phyloP scores from a whole-genome alignment of 108 stramenopile species.

The Craspedostauros australis region DNA sequence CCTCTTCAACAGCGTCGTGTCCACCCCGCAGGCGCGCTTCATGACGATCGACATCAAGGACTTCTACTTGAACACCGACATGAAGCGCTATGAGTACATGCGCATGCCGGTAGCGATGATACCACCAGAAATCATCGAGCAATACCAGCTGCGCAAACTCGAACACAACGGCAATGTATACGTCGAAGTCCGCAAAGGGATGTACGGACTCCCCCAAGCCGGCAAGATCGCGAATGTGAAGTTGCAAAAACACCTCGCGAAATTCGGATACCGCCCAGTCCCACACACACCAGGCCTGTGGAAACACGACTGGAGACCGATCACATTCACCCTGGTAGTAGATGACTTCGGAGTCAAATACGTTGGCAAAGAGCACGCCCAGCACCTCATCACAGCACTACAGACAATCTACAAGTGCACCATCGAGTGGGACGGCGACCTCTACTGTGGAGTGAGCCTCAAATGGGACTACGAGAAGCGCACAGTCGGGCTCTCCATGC shows the following conservation, averaged over 20 bases:
- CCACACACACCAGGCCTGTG: constrained; percentile 27
- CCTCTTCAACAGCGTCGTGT: constrained; percentile 43
- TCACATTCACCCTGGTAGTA: constrained; percentile 38
- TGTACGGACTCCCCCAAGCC: constrained; percentile 50
- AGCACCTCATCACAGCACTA: constrained; percentile 34
- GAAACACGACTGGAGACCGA: constrained; percentile 20
- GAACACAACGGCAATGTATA: constrained; percentile 6
- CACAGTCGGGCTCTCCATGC: constrained; percentile 32
- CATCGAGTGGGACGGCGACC: constrained; percentile 6
- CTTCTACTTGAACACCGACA: constrained; percentile 34
- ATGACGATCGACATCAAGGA: constrained; percentile 28
- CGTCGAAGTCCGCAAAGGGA: constrained; percentile 17
- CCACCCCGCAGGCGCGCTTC: constrained; percentile 14
- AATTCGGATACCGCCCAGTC: constrained; percentile 17
- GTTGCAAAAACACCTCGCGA: constrained; percentile 3
- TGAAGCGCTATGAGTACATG: constrained; percentile 32
- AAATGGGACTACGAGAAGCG: constrained; percentile 38
- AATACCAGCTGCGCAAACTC: constrained; percentile 21
- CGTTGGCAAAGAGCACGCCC: constrained; percentile 13
- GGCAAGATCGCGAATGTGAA: constrained; percentile 30
- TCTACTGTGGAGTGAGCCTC: constrained; percentile 24
- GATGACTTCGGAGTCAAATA: constrained; percentile 52
- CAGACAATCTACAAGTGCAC: constrained; percentile 8
- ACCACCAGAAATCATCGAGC: constrained; percentile 29
- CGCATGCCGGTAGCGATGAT: constrained; percentile 7